A percentile compares a stretch with the other conserved stretches of the same genome.
Evolutionary conservation across 2,329 filamentous ascomycete species (phyloP).

Genomic region (Saccharata proteae): DNA sequence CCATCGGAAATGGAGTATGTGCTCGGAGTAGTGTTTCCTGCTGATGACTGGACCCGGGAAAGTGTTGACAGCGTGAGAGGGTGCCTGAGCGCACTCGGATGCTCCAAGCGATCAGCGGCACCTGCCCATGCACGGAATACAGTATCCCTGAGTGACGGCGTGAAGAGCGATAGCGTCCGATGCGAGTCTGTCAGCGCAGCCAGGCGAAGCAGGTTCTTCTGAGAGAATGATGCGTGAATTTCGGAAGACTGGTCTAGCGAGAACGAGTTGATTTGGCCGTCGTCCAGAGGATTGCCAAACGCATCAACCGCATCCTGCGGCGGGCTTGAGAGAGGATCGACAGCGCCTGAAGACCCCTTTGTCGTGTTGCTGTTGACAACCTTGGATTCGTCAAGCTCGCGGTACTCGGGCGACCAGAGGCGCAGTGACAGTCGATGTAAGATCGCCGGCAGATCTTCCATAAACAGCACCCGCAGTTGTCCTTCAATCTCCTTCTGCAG

Average conservation of each 20-base stretch:
- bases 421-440: slow-evolving; percentile 85
- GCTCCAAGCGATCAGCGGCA: slow-evolving; percentile 57
- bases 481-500: slow-evolving; percentile 91
- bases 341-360: slow-evolving; percentile 36
- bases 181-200: slow-evolving; percentile 79
- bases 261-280: slow-evolving; percentile 62
- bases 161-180: slow-evolving; percentile 80
- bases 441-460: slow-evolving; percentile 94
- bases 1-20: slow-evolving; percentile 25
- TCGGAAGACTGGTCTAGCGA: slow-evolving; percentile 70
- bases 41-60: slow-evolving; percentile 34
- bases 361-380: slow-evolving; percentile 30
- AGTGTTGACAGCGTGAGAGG: slow-evolving; percentile 31
- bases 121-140: slow-evolving; percentile 90
- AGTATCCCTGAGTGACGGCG: slow-evolving; percentile 77
- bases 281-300: slow-evolving; percentile 64
- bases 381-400: slow-evolving; percentile 50
- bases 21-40: slow-evolving; percentile 15
- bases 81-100: slow-evolving; percentile 28
- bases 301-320: slow-evolving; percentile 73
- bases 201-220: slow-evolving; percentile 80
- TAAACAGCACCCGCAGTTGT: slow-evolving; percentile 84
- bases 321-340: slow-evolving; percentile 72
- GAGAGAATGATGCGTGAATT: slow-evolving; percentile 81
- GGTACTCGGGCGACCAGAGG: slow-evolving; percentile 81